Base-by-base conservation (phyloP, 352 stramenopile genomes). In the Aphanomyces euteiches region DNA sequence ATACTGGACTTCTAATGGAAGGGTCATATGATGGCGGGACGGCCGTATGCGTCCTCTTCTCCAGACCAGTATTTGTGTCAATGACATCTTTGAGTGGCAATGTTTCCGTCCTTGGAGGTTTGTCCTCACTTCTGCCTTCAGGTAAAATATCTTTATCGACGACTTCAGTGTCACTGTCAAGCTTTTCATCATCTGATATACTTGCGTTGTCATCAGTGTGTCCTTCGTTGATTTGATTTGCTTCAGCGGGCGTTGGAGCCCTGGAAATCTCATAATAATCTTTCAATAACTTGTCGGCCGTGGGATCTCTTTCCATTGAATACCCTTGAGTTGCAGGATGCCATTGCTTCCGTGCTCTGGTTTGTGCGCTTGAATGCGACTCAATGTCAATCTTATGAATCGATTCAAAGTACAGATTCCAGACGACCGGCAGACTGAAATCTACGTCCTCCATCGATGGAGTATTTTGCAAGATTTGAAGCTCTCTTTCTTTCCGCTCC, bases 131-230 rank as follows among this genome's bases (percentile, higher is more conserved):
- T 7, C 7, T 7, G 5, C 19, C 19, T 47, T 43, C 36, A 10
- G 41, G 12, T 1, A 13, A 53, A 37, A 15, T 28, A 10, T 72
- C 13, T 10, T 74, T 74, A 7, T 73, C 78, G 13, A 77, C 73
- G 2, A 73, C 69, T 6, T 47, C 57, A 12, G 48, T 45, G 38
- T 66, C 43, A 17, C 19, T 72, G 5, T 76, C 74, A 7, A 56
- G 77, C 12, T 82, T 78, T 1, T 90, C 79, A 0, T 63, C 28
- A 7, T 79, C 86, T 5, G 86, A 93, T 28, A 74, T 82, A 57
- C 78, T 90, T 3, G 83, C 84, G 47, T 84, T 90, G 54, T 93
- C 83, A 47, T 93, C 86, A 1, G 86, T 93, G 72, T 91, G 82
- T 7, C 83, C 86, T 61, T 92, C 84, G 40, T 90, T 86, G 66